Evolutionary conservation across 768 basidiomycete genomes (phyloP), one percentile per base, ranked within the genome.

Genomic region (Leccinum longicurvipes): DNA sequence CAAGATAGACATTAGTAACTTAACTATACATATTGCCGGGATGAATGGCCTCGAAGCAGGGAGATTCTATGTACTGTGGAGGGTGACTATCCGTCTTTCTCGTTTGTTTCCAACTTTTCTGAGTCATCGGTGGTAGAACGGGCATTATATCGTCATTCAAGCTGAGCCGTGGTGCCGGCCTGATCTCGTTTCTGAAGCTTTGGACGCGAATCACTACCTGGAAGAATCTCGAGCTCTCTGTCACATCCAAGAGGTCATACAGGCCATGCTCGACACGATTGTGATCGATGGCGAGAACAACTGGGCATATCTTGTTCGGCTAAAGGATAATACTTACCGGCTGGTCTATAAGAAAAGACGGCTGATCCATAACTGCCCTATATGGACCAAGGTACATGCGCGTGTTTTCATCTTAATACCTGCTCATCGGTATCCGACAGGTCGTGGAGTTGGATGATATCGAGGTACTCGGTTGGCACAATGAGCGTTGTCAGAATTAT

Each of bases 281-380:
- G 58, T 60, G 6, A 57, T 72, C 12, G 70, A 72, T 6, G 58
- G 67, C 24, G 63, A 71, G 54, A 57, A 67, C 10, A 73, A 72
- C 46, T 72, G 69, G 68, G 72, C 72, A 45, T 52, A 73, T 62
- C 60, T 72, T 17, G 59, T 72, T 15, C 71, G 68, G 19, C 53
- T 62, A 41, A 73, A 70, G 56, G 61, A 68, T 41, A 53, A 53
- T 14, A 59, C 34, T 3, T 69, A 70, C 36, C 62, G 62, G 15
- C 50, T 73, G 45, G 58, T 62, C n/a, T 73, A 72, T 49, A 57
- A 17, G 47, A 63, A 65, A 42, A 70, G 63, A 25, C 58, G 24
- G 27, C 50, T 61, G 27, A 24, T 72, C 10, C 51, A 52, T 23
- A 50, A 63, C 27, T 63, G 60, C 25, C 54, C 47, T 3, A 66